Evolutionary conservation across 225 moss, liverwort and hornwort species (phyloP), one percentile per base, ranked within the genome.

Genomic region (Asterella californica): DNA sequence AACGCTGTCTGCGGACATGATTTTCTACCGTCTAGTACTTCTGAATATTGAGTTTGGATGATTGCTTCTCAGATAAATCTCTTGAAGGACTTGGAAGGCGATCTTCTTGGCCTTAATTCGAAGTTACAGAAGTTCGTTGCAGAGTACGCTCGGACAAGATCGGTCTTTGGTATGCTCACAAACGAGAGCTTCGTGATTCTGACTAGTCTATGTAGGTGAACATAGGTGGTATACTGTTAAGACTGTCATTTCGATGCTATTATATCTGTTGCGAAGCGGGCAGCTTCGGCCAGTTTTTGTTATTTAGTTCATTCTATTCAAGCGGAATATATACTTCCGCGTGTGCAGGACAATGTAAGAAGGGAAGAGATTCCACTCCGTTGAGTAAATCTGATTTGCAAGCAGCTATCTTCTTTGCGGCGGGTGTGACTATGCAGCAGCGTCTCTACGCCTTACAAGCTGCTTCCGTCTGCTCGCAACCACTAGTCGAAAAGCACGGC

Each of bases 351-450:
- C 70, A 71, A 63, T 77, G 54, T 32, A 81, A 45, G 48, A 76
- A 55, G 32, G 47, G 38, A 47, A 74, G 6, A 54, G 54, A 63
- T 45, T 15, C 47, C 27, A 79, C 76, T 29, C 19, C 82, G 14
- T 47, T 87, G 78, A 88, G 66, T 78, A 90, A 85, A 79, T 84
- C 87, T 81, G 90, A 93, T 77, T 81, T 93, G 38, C 79, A 90
- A 25, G 93, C 90, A 66, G 93, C 91, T 64, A 84, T 90, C 54
- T 93, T 90, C 81, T 93, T 93, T 79, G 84, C 93, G 46, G 93
- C 93, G 49, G 93, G 93, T 67, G 89, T 93, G 86, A 84, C 91
- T 72, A 89, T 90, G 82, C 90, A 93, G 87, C 87, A 89, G 74
- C 91, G 84, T 81, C 78, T 89, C 78, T 87, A 86, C 68, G 75